phyloP scores from a whole-genome alignment of 2,329 filamentous ascomycete species.

The Aureobasidium mangrovei region DNA sequence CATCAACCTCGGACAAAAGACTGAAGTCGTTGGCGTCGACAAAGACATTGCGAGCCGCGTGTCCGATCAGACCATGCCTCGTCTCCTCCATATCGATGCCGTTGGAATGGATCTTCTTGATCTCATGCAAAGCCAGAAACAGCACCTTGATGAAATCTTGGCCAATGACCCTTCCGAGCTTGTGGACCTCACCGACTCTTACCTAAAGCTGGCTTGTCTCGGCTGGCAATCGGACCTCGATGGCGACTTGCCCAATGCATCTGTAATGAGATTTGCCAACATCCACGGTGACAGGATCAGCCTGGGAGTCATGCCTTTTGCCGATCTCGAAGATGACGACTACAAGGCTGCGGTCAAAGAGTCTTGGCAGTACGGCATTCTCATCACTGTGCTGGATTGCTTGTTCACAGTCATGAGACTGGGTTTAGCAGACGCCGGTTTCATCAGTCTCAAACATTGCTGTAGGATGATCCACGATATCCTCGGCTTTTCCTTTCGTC shows the following conservation, averaged over 20 bases:
- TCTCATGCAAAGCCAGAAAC: background rate
- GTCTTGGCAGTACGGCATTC: background rate
- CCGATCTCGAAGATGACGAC: background rate
- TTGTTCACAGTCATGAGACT: background rate
- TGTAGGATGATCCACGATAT: too few species aligned
- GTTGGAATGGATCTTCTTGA: background rate
- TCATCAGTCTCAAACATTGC: too few species aligned
- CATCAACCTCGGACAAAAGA: background rate
- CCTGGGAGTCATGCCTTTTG: background rate
- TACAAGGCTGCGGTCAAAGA: background rate
- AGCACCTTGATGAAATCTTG: background rate
- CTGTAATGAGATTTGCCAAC: background rate
- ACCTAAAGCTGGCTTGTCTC: background rate
- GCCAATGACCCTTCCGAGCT: background rate
- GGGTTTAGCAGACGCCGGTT: background rate
- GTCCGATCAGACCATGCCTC: background rate
- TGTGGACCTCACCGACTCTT: background rate
- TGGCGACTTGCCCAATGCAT: background rate
- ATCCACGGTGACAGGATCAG: background rate
- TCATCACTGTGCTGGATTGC: background rate
- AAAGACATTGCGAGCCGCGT: background rate
- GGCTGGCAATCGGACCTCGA: background rate
- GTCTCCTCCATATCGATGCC: background rate
- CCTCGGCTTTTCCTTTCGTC: too few species aligned
- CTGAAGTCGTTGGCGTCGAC: background rate